Evolutionary conservation across 75 land plant genomes (phyloP).

Genomic region (Sequoiadendron giganteum): DNA sequence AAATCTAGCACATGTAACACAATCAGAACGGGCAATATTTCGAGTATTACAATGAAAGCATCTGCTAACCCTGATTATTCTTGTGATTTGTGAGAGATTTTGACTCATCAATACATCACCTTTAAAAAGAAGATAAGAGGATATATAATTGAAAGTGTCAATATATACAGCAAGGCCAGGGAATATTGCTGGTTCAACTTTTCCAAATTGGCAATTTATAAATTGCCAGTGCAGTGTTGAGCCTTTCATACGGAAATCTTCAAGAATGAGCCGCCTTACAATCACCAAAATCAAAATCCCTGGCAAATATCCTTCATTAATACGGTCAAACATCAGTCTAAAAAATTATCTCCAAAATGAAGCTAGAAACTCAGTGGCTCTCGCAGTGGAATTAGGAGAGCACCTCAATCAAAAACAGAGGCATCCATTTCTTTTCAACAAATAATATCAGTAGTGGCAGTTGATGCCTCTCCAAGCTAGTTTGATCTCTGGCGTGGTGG

Average conservation of each 20-base stretch:
- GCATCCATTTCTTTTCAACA: background rate
- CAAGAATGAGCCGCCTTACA: background rate
- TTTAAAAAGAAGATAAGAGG: too few relatives aligned
- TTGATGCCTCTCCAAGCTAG: background rate
- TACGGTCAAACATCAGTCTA: background rate
- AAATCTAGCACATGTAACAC: too few relatives aligned
- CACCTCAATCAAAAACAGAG: background rate
- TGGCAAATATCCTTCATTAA: background rate
- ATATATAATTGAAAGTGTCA: too few relatives aligned
- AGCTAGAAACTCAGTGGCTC: background rate
- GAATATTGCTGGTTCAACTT: background rate
- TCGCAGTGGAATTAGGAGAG: background rate
- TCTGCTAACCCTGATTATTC: too few relatives aligned
- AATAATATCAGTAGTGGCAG: background rate
- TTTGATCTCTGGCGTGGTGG: background rate
- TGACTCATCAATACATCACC: too few relatives aligned
- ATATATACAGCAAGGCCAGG: background rate
- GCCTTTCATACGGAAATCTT: background rate
- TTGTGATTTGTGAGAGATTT: too few relatives aligned
- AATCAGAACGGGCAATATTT: too few relatives aligned
- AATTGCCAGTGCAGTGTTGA: background rate
- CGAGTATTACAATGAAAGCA: too few relatives aligned
- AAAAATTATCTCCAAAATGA: background rate
- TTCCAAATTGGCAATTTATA: background rate
- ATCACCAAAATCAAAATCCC: background rate